These are phyloP conservation scores for Lichtheimia hyalospora DNA, from an alignment of 371 early-diverging fungal genomes.

Conservation along the genomic window DNA sequence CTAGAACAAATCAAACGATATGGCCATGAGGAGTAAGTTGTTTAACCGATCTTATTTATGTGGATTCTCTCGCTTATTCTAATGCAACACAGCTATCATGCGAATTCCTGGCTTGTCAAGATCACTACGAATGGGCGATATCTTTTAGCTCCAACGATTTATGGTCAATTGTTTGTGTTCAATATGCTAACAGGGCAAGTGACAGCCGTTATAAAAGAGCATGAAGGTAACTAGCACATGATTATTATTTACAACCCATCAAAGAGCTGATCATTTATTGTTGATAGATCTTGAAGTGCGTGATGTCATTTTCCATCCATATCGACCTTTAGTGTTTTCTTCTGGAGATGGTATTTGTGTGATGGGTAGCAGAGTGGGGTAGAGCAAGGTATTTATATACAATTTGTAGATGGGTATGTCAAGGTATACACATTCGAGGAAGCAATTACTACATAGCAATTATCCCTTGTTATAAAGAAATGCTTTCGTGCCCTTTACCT, in stretches of 20 bases:
- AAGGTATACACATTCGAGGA: constrained; percentile 31
- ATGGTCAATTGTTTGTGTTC: constrained; percentile 84
- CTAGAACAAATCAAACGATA: constrained; percentile 70
- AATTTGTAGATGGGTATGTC: constrained; percentile 29
- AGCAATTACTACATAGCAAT: not conserved
- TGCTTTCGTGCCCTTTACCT: not conserved
- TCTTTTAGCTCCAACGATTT: constrained; percentile 85
- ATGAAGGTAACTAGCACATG: constrained; percentile 58
- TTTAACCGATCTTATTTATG: not conserved
- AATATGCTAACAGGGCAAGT: constrained; percentile 73
- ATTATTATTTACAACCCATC: constrained; percentile 58
- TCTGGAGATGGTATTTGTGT: constrained; percentile 73
- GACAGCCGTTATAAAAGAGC: constrained; percentile 72
- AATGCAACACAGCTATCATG: constrained; percentile 58
- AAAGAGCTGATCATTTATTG: constrained; percentile 40
- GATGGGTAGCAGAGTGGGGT: not conserved
- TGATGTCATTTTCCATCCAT: constrained; percentile 88
- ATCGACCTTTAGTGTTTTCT: constrained; percentile 73
- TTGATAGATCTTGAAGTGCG: constrained; percentile 83
- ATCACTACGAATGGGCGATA: constrained; percentile 85
- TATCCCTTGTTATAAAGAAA: not conserved
- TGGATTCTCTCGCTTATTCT: not conserved
- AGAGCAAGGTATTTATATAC: not conserved
- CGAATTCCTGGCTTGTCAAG: constrained; percentile 93
- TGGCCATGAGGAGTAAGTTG: constrained; percentile 76